Evolutionary conservation across 2,329 filamentous ascomycete genomes (phyloP), one percentile per base, ranked within the genome.

Genomic region (Microdochium nivale): DNA sequence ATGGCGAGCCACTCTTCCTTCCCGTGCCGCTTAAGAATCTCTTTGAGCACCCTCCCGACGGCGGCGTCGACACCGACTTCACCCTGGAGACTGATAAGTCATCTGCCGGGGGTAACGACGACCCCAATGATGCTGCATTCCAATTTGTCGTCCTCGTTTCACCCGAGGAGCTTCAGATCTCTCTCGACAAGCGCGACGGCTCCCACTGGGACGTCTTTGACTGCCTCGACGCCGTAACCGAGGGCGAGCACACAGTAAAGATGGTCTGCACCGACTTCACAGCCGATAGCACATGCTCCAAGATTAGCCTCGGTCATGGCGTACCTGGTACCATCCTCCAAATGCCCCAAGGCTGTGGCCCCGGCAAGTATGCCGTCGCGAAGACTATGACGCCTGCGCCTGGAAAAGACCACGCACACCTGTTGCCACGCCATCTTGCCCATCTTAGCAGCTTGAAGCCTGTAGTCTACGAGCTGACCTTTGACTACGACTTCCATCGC

Each of bases 171-270:
- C 44, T 69, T 3, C 62, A 68, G 30, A 47, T 59, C 16, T 64
- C 64, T 1, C 55, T 75, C 0, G 64, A 70, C 55, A 69, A 67
- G 58, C 63, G 71, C 21, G 70, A 75, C 52, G 71, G 71, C 13
- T 74, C 70, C 3, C 67, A 71, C 60, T 74, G 67, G 71, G 71
- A 71, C 16, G 30, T 76, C 7, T 69, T 68, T 49, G 56, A 62
- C 57, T 74, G 71, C 60, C 25, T 55, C 25, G 60, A 68, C 23
- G 49, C 52, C 1, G 43, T 53, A 5, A 58, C 50, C 47, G 62
- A 68, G 30, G 62, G 54, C 1, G 55, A 56, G 16, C 69, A 71
- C 1, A 70, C 65, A 0, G 59, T 71, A 2, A 60, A 59, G n/a
- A 66, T 67, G 58, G 56, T 71, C 0, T 74, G 67, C 54, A 71